Percentiles rank a stretch among this genome's conserved stretches.
These are phyloP conservation scores for Pachysandra terminalis DNA, from an alignment of 164 flowering plant species.

Conservation along the genomic window DNA sequence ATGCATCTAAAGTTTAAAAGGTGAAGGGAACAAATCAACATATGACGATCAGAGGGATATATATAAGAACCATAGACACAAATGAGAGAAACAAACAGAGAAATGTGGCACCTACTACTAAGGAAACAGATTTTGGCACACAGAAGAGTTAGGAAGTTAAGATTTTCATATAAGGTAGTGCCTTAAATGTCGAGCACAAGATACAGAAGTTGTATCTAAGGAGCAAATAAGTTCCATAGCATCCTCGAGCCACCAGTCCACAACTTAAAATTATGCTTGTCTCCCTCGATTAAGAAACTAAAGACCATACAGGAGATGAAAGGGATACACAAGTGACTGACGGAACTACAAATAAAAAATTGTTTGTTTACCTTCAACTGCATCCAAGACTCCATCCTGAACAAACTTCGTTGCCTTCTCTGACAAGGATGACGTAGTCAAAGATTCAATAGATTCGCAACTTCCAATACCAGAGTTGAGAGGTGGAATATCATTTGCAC, in stretches of 20 bases:
- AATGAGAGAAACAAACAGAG: no score
- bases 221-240: background rate
- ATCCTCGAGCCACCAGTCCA: background rate
- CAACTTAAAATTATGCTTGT: background rate
- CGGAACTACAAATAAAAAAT: background rate
- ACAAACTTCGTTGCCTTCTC: constrained; percentile 68
- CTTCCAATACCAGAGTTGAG: constrained; percentile 8
- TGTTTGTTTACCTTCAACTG: constrained; percentile 46
- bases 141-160: background rate
- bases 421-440: constrained; percentile 33
- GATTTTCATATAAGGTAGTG: background rate
- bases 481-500: constrained; percentile 12
- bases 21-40: background rate
- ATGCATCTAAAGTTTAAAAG: background rate
- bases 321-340: background rate
- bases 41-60: background rate
- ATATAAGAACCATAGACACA: no score
- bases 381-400: constrained; percentile 56
- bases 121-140: background rate
- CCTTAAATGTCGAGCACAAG: background rate
- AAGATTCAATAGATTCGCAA: constrained; percentile 10
- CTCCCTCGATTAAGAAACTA: background rate
- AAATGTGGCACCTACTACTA: no score
- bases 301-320: background rate
- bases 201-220: background rate